Percentiles rank a stretch among this genome's conserved stretches.
Conservation (phyloP, 163 green algal genomes). For the Scenedesmus sp. region DNA sequence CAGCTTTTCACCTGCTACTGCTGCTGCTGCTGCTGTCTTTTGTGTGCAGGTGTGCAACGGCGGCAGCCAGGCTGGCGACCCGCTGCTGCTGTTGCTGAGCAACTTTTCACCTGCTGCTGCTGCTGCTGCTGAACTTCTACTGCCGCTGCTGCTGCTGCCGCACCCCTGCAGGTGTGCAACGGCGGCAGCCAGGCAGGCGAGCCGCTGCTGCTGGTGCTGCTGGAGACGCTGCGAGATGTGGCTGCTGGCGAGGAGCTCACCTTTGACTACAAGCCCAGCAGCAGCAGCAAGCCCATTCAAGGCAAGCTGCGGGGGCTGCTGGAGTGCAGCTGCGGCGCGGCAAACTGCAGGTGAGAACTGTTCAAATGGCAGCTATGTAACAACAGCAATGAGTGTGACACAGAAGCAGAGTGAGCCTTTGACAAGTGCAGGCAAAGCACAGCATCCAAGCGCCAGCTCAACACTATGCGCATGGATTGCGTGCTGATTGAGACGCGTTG, state of each 20-base stretch:
- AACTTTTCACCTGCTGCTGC: neutral
- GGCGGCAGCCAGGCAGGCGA: neutral
- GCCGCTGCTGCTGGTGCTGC: conserved; percentile 4
- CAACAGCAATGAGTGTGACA: too few species aligned
- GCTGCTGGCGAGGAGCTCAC: neutral
- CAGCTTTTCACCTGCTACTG: neutral
- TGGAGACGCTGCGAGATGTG: conserved; percentile 1
- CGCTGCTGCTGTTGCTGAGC: neutral
- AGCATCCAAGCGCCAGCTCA: too few species aligned
- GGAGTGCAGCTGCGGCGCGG: too few species aligned
- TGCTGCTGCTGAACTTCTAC: neutral
- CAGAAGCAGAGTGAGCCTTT: too few species aligned
- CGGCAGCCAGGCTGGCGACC: neutral
- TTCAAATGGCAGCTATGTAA: too few species aligned
- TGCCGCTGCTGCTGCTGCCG: neutral
- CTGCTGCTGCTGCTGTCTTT: neutral
- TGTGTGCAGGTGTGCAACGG: neutral
- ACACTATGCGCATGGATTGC: too few species aligned
- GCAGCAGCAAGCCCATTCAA: too few species aligned
- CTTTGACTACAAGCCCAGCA: neutral
- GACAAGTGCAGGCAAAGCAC: too few species aligned
- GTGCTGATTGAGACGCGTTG: too few species aligned
- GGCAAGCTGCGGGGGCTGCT: too few species aligned
- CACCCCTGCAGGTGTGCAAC: neutral
- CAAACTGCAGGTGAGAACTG: too few species aligned